Conservation (phyloP, 2,329 filamentous ascomycete genomes). For the Fusarium tjaetaba region DNA sequence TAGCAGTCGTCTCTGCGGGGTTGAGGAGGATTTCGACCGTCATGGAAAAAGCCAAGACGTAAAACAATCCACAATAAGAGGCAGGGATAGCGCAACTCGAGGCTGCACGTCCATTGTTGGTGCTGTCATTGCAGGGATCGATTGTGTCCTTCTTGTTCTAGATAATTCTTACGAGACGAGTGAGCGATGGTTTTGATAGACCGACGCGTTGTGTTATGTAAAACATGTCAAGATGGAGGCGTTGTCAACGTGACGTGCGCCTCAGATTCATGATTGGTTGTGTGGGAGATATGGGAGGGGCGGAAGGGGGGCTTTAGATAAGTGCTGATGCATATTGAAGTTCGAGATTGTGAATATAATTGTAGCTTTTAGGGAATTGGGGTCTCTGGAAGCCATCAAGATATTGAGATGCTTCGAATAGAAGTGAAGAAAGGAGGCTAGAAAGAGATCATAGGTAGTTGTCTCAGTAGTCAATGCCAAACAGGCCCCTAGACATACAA, state of each 20-base stretch:
- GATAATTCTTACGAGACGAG: conserved; percentile 8
- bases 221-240: conserved; percentile 16
- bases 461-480: neutral
- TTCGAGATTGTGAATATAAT: neutral
- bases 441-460: neutral
- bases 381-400: neutral
- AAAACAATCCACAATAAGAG: neutral
- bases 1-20: conserved; percentile 20
- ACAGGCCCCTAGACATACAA: neutral
- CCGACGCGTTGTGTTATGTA: neutral
- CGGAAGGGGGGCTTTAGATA: conserved; percentile 5
- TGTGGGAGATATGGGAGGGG: conserved; percentile 2
- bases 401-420: neutral
- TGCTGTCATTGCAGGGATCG: neutral
- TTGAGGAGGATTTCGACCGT: neutral
- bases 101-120: neutral
- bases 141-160: conserved; percentile 14
- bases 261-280: conserved; percentile 25
- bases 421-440: neutral
- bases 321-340: conserved; percentile 18
- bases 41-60: neutral
- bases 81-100: neutral
- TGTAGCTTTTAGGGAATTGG: neutral
- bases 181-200: neutral
- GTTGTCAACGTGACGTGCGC: conserved; percentile 33